phyloP scores from a whole-genome alignment of 176 grass and related monocot genomes.

The Aegilops sharonensis region DNA sequence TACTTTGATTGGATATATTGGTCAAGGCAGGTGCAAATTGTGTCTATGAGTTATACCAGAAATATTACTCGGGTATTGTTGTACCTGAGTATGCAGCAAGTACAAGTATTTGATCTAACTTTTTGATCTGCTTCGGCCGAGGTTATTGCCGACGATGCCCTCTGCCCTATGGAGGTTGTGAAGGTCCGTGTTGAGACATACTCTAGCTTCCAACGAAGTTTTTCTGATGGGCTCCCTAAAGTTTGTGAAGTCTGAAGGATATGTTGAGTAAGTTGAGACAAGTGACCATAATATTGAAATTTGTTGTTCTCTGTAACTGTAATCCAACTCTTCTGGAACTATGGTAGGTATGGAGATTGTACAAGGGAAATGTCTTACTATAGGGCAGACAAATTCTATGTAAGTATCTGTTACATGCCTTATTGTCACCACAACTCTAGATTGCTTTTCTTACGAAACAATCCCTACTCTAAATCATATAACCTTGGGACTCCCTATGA shows the following conservation, averaged over 20 bases:
- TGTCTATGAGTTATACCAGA: slow-evolving; percentile 66
- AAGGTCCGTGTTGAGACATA: slow-evolving; percentile 76
- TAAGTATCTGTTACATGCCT: too few relatives aligned
- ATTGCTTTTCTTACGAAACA: too few relatives aligned
- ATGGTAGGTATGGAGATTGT: too few relatives aligned
- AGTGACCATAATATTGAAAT: not conserved
- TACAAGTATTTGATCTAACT: slow-evolving; percentile 82
- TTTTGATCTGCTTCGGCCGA: slow-evolving; percentile 66
- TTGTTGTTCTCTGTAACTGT: not conserved
- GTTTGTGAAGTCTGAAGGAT: slow-evolving; percentile 66
- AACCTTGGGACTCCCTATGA: too few relatives aligned
- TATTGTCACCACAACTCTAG: too few relatives aligned
- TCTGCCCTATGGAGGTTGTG: slow-evolving; percentile 78
- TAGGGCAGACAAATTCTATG: too few relatives aligned
- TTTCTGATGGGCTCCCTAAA: slow-evolving; percentile 63
- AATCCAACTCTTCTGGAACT: too few relatives aligned
- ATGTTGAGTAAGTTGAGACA: slow-evolving; percentile 47
- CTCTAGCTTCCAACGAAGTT: slow-evolving; percentile 57
- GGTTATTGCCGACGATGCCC: slow-evolving; percentile 59
- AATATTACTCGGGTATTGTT: slow-evolving; percentile 60
- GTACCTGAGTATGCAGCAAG: slow-evolving; percentile 56
- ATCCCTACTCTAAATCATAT: too few relatives aligned
- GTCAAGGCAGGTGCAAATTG: slow-evolving; percentile 65
- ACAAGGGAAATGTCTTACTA: too few relatives aligned
- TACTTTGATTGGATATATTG: slow-evolving; percentile 61